Evolutionary conservation across 2,329 filamentous ascomycete species (phyloP), one percentile per base, ranked within the genome.

Genomic region (Botrytis byssoidea): DNA sequence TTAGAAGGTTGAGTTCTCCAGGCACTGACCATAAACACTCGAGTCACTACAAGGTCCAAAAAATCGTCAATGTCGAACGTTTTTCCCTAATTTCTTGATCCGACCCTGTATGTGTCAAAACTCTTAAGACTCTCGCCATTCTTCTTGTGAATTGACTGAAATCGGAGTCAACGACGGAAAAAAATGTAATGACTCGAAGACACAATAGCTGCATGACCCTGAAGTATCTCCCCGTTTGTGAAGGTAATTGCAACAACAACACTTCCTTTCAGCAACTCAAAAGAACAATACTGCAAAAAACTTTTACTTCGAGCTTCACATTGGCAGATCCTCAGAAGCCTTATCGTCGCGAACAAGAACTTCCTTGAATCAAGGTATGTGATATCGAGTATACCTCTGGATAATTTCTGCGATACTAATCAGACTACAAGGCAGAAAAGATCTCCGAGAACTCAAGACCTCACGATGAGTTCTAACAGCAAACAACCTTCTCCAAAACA

Each of bases 171-270:
- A 64, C 29, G 25, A 44, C 40, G 5, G 40, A 29, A 9, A 12
- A 2, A 44, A n/a, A 32, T 18, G 9, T 9, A 57, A 68, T 57
- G 25, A 29, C 48, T 57, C 35, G 35, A 42, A 20, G 3, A 35
- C 22, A n/a, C 3, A 18, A 61, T n/a, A 1, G 6, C 1, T n/a
- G 0, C 22, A 61, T 9, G n/a, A 18, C 5, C 3, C 25, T 16
- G 22, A 18, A 40, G 0, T 10, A 40, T 9, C 10, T 61, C 35
- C 25, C 22, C 8, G 7, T n/a, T n/a, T 35, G 14, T 18, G 20
- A 60, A 60, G 22, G n/a, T 7, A 0, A 44, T 29, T 7, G 25
- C 25, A 4, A 29, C 4, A 12, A 44, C 0, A 29, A 29, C 7
- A 25, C 60, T 57, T 57, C 51, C 37, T 42, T 63, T 37, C 22